These are phyloP conservation scores for Trypanosoma cruzi DNA, from an alignment of 208 protist genomes.

Conservation along the genomic window DNA sequence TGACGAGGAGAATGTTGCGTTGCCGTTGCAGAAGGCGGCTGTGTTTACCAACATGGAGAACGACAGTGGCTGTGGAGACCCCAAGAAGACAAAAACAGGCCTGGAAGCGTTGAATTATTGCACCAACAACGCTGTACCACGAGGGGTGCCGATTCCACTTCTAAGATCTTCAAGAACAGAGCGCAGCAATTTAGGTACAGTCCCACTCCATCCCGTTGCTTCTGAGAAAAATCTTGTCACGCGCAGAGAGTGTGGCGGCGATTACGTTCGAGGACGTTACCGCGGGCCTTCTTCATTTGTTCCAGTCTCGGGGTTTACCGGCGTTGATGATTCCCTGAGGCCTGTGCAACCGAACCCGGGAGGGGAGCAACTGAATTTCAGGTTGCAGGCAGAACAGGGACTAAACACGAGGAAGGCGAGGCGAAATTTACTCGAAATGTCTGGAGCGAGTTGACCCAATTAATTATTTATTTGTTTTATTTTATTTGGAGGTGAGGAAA, in stretches of 20 bases:
- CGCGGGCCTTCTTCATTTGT: neutral
- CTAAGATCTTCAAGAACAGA: neutral
- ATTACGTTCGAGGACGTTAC: slow-evolving; percentile 11
- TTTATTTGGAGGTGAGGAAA: neutral
- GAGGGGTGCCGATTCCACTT: slow-evolving; percentile 1
- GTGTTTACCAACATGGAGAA: neutral
- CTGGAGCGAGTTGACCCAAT: neutral
- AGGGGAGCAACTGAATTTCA: neutral
- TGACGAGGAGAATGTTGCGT: neutral
- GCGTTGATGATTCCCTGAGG: neutral
- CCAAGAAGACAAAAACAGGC: neutral
- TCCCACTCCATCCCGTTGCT: neutral
- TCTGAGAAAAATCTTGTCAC: neutral
- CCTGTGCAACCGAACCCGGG: neutral
- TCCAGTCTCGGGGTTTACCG: neutral
- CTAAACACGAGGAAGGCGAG: neutral
- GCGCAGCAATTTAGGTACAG: neutral
- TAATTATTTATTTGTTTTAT: neutral
- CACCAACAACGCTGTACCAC: neutral
- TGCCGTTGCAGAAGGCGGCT: neutral
- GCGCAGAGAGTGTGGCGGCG: slow-evolving; percentile 12
- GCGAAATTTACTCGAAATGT: neutral
- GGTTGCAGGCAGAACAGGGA: neutral
- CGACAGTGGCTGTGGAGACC: neutral
- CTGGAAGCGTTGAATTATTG: neutral